These are phyloP conservation scores for Blumeriella jaapii DNA, from an alignment of 2,329 filamentous ascomycete species.

Conservation along the genomic window DNA sequence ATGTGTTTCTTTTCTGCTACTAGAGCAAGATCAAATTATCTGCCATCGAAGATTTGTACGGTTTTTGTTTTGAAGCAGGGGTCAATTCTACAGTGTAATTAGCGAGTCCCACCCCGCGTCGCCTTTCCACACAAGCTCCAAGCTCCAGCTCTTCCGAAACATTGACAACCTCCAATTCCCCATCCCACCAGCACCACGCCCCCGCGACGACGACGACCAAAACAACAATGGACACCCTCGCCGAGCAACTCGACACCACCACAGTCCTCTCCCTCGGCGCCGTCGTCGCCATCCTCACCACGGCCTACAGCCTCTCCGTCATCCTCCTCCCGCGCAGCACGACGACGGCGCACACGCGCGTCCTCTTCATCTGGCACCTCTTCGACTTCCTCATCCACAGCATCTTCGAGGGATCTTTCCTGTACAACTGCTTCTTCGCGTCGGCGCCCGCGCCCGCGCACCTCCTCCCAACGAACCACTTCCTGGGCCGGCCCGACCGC, in stretches of 20 bases:
- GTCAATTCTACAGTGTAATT: too few species aligned
- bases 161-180: too few species aligned
- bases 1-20: too few species aligned
- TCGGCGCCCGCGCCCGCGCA: constrained; percentile 35
- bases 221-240: neutral
- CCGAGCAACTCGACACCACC: constrained; percentile 42
- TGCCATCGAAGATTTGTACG: too few species aligned
- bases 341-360: constrained; percentile 42
- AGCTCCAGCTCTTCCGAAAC: too few species aligned
- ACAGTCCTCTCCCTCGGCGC: constrained; percentile 47
- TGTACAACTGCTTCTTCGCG: constrained; percentile 88
- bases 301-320: constrained; percentile 39
- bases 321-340: constrained; percentile 27
- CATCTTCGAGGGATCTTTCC: constrained; percentile 79
- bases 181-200: too few species aligned
- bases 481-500: constrained; percentile 35
- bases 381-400: constrained; percentile 90
- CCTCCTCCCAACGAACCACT: constrained; percentile 32
- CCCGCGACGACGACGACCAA: too few species aligned
- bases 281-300: constrained; percentile 40
- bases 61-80: too few species aligned
- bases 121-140: too few species aligned
- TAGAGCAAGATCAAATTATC: too few species aligned
- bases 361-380: constrained; percentile 79
- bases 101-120: too few species aligned